A percentile compares a stretch with the other conserved stretches of the same genome.
Evolutionary conservation across 2,329 filamentous ascomycete species (phyloP).

Genomic region (Didymella sp.): DNA sequence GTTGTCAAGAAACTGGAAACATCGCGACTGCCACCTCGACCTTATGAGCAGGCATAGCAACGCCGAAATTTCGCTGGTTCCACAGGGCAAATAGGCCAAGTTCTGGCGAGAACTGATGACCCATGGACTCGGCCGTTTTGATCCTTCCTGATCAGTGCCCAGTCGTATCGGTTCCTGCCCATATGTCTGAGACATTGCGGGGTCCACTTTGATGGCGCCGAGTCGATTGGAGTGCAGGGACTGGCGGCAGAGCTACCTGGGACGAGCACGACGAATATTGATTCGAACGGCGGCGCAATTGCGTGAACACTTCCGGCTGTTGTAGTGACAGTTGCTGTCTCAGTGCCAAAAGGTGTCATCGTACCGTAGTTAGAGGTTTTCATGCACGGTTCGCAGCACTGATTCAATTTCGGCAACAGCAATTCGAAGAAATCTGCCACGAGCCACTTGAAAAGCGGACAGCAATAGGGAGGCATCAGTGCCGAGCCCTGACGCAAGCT

Average conservation of each 20-base stretch:
- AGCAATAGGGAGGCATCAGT: neutral
- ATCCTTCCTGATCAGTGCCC: slow-evolving; percentile 8
- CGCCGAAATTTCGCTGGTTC: slow-evolving; percentile 10
- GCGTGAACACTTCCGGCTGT: neutral
- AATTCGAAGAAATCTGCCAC: neutral
- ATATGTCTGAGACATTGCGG: slow-evolving; percentile 10
- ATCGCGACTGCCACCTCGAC: neutral
- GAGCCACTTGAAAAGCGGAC: too few relatives aligned
- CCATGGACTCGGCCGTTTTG: neutral
- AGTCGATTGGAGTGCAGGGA: slow-evolving; percentile 3
- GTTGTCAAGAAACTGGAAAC: neutral
- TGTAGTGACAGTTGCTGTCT: neutral
- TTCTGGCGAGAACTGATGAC: slow-evolving; percentile 1
- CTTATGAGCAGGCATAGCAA: slow-evolving; percentile 5
- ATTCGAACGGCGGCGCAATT: neutral
- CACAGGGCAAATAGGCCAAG: slow-evolving; percentile 6
- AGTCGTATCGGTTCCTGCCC: slow-evolving; percentile 10
- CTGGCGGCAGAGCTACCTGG: slow-evolving; percentile 8
- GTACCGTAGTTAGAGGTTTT: neutral
- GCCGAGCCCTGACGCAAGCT: neutral
- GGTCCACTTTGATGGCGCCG: slow-evolving; percentile 10
- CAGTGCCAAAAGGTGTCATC: neutral
- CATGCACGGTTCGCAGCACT: neutral
- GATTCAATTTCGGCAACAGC: neutral
- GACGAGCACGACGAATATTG: neutral